Percentiles rank a stretch among this genome's conserved stretches.
phyloP scores from a whole-genome alignment of 2,329 filamentous ascomycete genomes.

The Cyclaneusma minus region DNA sequence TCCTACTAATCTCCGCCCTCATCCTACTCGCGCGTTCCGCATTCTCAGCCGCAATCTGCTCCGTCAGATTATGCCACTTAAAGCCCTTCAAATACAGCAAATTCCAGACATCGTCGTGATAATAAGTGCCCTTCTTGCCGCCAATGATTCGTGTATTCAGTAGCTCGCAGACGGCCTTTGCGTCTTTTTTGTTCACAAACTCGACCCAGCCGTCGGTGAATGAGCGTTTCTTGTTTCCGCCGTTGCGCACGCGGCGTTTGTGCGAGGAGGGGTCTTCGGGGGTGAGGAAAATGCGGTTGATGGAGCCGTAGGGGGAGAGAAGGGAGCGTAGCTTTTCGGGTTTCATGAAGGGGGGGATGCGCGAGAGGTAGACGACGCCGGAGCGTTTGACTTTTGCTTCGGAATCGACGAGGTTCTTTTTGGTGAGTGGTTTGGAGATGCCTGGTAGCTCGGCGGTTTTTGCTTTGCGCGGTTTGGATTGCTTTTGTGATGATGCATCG shows the following conservation, averaged over 20 bases:
- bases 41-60: constrained; percentile 69
- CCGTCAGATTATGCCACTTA: constrained; percentile 63
- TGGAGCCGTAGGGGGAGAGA: constrained; percentile 57
- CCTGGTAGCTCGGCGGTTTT: constrained; percentile 28
- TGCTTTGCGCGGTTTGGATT: constrained; percentile 15
- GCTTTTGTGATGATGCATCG: constrained; percentile 14
- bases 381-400: constrained; percentile 54
- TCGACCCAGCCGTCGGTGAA: constrained; percentile 82
- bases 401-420: constrained; percentile 52
- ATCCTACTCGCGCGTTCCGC: constrained; percentile 63
- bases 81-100: constrained; percentile 69
- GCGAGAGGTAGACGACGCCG: constrained; percentile 70
- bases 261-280: constrained; percentile 58
- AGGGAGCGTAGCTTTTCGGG: constrained; percentile 62
- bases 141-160: constrained; percentile 67
- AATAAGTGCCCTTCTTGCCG: constrained; percentile 71
- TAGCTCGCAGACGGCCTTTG: constrained; percentile 59
- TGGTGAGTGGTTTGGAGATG: constrained; percentile 37
- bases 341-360: constrained; percentile 81
- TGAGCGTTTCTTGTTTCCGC: constrained; percentile 72
- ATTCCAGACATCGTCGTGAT: constrained; percentile 79
- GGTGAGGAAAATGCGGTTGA: constrained; percentile 66
- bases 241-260: constrained; percentile 48
- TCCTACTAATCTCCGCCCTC: constrained; percentile 61
- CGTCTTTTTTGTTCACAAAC: constrained; percentile 60